phyloP scores from a whole-genome alignment of 495 filamentous ascomycete genomes.

The Eremomyces bilateralis region DNA sequence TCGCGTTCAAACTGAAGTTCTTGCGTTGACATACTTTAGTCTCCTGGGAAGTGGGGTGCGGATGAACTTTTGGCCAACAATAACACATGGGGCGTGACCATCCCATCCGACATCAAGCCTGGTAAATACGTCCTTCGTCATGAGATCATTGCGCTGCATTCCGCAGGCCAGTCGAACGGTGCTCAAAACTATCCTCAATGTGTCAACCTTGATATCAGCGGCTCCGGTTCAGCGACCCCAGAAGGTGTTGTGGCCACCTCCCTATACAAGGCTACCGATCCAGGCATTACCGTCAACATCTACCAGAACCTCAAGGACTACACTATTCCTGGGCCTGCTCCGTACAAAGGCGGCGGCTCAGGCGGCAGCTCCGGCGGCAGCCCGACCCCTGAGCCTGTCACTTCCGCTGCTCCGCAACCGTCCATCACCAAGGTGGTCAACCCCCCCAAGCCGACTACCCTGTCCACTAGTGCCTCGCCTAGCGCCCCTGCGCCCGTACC shows the following conservation, averaged over 20 bases:
- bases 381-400: no score
- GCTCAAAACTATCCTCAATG: slow-evolving; percentile 15
- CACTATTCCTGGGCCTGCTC: slow-evolving; percentile 16
- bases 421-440: no score
- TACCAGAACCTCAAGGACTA: slow-evolving; percentile 10
- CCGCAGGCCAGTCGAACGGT: slow-evolving; percentile 6
- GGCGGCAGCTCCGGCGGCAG: no score
- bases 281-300: slow-evolving; percentile 11
- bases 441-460: no score
- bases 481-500: no score
- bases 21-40: slow-evolving; percentile 9
- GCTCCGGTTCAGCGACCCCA: slow-evolving; percentile 4
- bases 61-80: slow-evolving; percentile 13
- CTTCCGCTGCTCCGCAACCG: no score
- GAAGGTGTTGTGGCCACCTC: slow-evolving; percentile 5
- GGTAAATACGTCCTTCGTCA: slow-evolving; percentile 14
- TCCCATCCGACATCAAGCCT: slow-evolving; percentile 8
- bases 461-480: no score
- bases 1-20: background rate
- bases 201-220: slow-evolving; percentile 10
- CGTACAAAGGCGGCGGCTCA: no score
- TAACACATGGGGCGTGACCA: slow-evolving; percentile 9
- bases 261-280: slow-evolving; percentile 9
- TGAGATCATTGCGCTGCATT: slow-evolving; percentile 14
- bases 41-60: slow-evolving; percentile 9